phyloP scores from a whole-genome alignment of 2,329 filamentous ascomycete species.

The Phyllosticta citribraziliensis region DNA sequence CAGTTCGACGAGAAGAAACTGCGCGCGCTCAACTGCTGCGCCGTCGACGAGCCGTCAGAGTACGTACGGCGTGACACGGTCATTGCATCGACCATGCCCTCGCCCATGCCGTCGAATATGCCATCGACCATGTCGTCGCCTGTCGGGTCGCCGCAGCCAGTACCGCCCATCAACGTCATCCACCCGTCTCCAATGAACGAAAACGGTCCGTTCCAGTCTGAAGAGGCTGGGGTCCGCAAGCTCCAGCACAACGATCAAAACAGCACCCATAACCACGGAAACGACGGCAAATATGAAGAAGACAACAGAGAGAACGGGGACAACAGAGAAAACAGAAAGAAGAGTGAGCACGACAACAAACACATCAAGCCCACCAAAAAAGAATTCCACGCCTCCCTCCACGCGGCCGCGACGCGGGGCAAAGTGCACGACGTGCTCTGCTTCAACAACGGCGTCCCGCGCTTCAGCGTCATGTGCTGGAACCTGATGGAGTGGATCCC shows the following conservation, averaged over 20 bases:
- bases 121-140: not conserved
- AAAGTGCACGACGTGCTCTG: constrained; percentile 62
- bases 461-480: constrained; percentile 54
- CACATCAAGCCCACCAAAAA: not conserved
- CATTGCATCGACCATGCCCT: not conserved
- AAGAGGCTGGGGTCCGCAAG: not conserved
- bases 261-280: constrained; percentile 6
- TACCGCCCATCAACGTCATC: constrained; percentile 26
- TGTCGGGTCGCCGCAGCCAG: not conserved
- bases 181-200: constrained; percentile 12
- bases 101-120: not conserved
- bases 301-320: no score
- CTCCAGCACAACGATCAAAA: constrained; percentile 2
- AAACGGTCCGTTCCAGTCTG: not conserved
- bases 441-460: constrained; percentile 50
- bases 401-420: constrained; percentile 43
- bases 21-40: constrained; percentile 53
- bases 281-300: no score
- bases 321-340: no score
- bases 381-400: constrained; percentile 49
- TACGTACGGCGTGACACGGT: not conserved
- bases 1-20: constrained; percentile 61
- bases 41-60: constrained; percentile 26
- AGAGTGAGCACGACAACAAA: not conserved
- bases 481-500: constrained; percentile 74